phyloP scores from a whole-genome alignment of 805 yeast species.

The Myxozyma udenii region DNA sequence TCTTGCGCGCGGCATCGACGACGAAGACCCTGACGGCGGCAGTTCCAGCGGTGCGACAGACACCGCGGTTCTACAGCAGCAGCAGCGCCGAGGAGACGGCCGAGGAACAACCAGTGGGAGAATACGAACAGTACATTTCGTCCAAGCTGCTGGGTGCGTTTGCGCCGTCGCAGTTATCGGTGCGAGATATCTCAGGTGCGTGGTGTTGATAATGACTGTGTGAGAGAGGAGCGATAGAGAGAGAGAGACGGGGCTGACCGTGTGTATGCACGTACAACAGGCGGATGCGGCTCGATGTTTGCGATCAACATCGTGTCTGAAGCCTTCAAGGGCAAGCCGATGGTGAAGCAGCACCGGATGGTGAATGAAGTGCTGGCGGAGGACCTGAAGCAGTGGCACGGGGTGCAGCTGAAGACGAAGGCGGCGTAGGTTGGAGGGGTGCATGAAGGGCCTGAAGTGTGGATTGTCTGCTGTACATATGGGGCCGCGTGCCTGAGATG shows the following conservation, averaged over 20 bases:
- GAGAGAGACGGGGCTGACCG: too few species aligned
- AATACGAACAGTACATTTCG: constrained; percentile 23
- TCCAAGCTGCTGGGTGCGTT: constrained; percentile 52
- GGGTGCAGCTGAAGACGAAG: constrained; percentile 78
- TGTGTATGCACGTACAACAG: too few species aligned
- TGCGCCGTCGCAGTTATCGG: constrained; percentile 60
- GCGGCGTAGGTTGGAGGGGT: too few species aligned
- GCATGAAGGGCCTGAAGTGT: too few species aligned
- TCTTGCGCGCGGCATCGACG: too few species aligned
- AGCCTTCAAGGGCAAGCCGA: constrained; percentile 72
- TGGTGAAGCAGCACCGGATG: constrained; percentile 87
- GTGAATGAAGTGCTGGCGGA: constrained; percentile 79
- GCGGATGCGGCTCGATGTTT: constrained; percentile 97
- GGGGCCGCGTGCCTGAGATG: too few species aligned
- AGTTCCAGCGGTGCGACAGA: too few species aligned
- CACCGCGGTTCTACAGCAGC: too few species aligned
- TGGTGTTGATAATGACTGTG: background rate
- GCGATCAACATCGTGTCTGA: constrained; percentile 73
- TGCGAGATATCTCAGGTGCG: constrained; percentile 74
- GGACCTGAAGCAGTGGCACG: constrained; percentile 92
- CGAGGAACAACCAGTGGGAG: background rate
- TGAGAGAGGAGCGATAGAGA: too few species aligned
- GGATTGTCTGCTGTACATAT: too few species aligned
- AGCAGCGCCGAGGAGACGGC: too few species aligned
- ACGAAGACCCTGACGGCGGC: too few species aligned